Conservation (phyloP, 805 yeast species). For the Pichia phayaonensis region DNA sequence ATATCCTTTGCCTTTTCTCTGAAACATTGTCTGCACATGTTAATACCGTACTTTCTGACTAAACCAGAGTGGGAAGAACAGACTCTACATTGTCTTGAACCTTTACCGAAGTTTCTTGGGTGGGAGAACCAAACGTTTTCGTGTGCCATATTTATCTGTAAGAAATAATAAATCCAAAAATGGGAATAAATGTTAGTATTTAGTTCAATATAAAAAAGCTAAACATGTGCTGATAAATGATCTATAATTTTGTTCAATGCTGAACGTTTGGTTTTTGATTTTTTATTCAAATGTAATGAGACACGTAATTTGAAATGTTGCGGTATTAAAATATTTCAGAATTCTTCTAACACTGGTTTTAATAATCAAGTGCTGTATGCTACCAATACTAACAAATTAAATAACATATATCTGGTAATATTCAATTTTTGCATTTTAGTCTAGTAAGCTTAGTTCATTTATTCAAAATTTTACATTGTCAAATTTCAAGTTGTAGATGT, state of each 20-base stretch:
- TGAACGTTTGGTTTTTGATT: no score
- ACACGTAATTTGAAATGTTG: no score
- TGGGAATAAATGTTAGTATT: constrained; percentile 16
- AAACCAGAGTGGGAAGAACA: constrained; percentile 98
- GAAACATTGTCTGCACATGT: constrained; percentile 99
- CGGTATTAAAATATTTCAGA: no score
- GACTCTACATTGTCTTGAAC: constrained; percentile 99
- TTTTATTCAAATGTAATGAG: no score
- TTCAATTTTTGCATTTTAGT: no score
- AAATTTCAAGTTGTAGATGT: no score
- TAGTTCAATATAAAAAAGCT: background rate
- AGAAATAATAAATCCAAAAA: background rate
- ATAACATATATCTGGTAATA: no score
- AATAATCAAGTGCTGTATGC: no score
- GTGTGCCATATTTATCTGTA: constrained; percentile 83
- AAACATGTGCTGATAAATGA: background rate
- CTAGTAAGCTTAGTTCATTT: no score
- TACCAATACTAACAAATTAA: no score
- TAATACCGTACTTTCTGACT: constrained; percentile 99
- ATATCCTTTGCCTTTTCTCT: constrained; percentile 99
- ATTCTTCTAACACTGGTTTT: no score
- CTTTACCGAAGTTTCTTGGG: constrained; percentile 99
- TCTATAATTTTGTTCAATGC: background rate
- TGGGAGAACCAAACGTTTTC: constrained; percentile 99
- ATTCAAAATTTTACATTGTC: no score